Conservation (phyloP, 192 early-diverging fungal genomes). For the Ambispora gerdemannii region DNA sequence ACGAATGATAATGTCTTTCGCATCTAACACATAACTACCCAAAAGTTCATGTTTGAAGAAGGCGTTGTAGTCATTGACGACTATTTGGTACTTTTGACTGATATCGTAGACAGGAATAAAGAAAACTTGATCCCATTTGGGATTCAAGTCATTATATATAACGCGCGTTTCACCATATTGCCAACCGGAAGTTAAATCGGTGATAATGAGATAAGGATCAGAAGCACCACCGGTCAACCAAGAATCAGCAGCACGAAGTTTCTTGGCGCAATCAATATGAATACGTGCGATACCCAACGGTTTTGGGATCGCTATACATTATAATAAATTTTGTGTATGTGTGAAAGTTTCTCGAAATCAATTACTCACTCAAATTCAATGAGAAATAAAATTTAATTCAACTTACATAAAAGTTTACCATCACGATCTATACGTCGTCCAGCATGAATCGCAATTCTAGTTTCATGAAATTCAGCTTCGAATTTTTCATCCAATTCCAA, state of each 20-base stretch:
- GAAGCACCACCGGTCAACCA: constrained; percentile 62
- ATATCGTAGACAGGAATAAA: constrained; percentile 78
- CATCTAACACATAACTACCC: constrained; percentile 59
- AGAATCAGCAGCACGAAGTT: constrained; percentile 73
- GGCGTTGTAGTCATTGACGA: constrained; percentile 81
- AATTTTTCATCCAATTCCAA: neutral
- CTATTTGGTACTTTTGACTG: constrained; percentile 61
- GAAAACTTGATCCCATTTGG: constrained; percentile 87
- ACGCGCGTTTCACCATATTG: constrained; percentile 73
- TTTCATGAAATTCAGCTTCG: neutral
- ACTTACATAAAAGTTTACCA: too few species aligned
- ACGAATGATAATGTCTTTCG: constrained; percentile 53
- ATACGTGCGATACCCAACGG: constrained; percentile 76
- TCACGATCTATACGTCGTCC: too few species aligned
- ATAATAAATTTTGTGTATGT: too few species aligned
- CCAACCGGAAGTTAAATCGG: constrained; percentile 43
- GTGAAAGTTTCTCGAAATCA: too few species aligned
- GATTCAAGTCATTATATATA: constrained; percentile 78
- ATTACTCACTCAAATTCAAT: too few species aligned
- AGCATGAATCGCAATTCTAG: neutral
- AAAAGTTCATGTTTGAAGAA: constrained; percentile 71
- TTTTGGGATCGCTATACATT: neutral
- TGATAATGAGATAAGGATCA: constrained; percentile 84
- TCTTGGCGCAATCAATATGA: constrained; percentile 65
- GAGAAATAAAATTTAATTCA: too few species aligned